Base-by-base conservation (phyloP, 306 rosid genomes). In the Lathyrus oleraceus region DNA sequence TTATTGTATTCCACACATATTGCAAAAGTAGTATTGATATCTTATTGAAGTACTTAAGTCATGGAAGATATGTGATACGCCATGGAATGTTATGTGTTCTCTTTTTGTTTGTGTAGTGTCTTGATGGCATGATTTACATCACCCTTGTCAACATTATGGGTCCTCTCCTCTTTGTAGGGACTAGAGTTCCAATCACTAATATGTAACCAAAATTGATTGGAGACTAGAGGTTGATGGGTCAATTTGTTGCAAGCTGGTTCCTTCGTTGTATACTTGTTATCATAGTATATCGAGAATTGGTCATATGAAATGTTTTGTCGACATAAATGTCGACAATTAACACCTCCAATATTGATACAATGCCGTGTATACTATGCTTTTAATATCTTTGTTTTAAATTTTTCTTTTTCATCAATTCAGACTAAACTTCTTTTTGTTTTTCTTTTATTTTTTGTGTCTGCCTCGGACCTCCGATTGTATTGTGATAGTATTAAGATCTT, bases 171-270 rank as follows among this genome's bases (percentile, higher is more conserved):
- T 25, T 21, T 12, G 48, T 51, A 57, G 35, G 68, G 42, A 6
- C 57, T 25, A 36, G 14, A 27, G 27, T 51, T 23, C 51, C 38
- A 48, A 48, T 61, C 65, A 56, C 48, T 20, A 13, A 13, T 25
- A 64, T 13, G 36, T 14, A 8, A 9, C 20, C n/a, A 39, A 10
- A 8, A 64, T 53, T 53, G 12, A 63, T 42, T 62, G 64, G 35
- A 44, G 23, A 27, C 7, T 0, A 11, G 61, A 30, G 57, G 85
- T 69, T 62, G 49, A n/a, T 1, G 15, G 3, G 82, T 77, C 82
- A 20, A 81, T 69, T 76, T 58, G 20, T 69, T 77, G 63, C 85
- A 57, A 73, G 79, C 73, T 81, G 81, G 45, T 59, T 3, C 57
- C 25, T 11, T 5, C 15, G 15, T 53, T 13, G 32, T 27, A 15